Base-by-base conservation (phyloP, 306 rosid genomes). In the Lathyrus tuberosus region DNA sequence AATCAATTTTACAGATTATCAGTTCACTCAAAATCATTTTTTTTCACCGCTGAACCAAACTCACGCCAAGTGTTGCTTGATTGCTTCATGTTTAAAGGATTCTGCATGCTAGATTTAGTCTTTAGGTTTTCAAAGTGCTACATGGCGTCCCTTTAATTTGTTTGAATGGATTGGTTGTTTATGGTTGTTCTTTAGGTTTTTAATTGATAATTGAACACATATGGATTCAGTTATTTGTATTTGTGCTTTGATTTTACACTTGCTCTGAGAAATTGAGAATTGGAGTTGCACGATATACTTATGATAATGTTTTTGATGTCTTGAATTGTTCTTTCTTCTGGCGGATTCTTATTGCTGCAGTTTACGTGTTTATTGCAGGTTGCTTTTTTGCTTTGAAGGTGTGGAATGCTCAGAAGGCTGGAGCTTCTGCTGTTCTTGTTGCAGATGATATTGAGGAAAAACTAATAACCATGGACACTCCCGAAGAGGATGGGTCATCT, bases 361-460 rank as follows among this genome's bases (percentile, higher is more conserved):
- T 41, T 28, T 43, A 31, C 41, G 4, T 62, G 62, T 78, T 84
- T 62, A 62, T 76, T 84, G 77, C 86, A 94, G 99, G 64, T 91
- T 94, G 99, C 80, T 94, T 94, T 80, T 94, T 94, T 76, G 99
- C 99, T 58, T 78, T 91, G 83, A 94, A 94, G 86, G 99, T 89
- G 17, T 94, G 97, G 99, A 94, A 94, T 83, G 99, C 99, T 73
- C 99, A 94, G 84, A 91, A 87, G 78, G 99, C 97, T 9, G 99
- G 99, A 61, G 99, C 97, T 68, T 87, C 96, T 76, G 97, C 99
- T 65, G 99, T 94, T 83, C 99, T 94, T 71, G 97, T 94, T 26
- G 96, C 99, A 10, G 99, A 94, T 83, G 69, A 89, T 78, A 11
- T 89, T 46, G 97, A 91, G 72, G 99, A 94, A 72, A 65, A 76